A percentile compares a stretch with the other conserved stretches of the same genome.
Conservation (phyloP, 1,284 basidiomycete species). For the Inonotus hispidus region DNA sequence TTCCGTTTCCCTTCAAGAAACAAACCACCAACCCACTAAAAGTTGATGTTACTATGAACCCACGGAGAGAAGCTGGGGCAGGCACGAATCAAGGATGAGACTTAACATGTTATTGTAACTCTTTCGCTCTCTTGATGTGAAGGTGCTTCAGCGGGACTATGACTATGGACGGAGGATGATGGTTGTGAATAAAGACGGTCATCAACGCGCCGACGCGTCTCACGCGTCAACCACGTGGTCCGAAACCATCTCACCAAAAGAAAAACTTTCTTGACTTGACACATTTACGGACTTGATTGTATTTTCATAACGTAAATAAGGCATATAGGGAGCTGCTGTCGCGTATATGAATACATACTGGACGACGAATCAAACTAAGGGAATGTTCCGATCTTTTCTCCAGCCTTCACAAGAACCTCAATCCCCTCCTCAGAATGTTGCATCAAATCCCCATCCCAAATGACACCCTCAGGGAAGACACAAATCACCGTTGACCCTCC, state of each 20-base stretch:
- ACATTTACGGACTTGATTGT: too few relatives aligned
- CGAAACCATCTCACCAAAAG: not conserved
- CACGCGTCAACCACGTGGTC: not conserved
- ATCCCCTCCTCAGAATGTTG: slow-evolving; percentile 34
- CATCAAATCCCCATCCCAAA: slow-evolving; percentile 42
- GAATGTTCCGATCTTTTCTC: slow-evolving; percentile 23
- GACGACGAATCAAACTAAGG: not conserved
- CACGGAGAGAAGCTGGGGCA: not conserved
- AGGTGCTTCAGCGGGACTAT: not conserved
- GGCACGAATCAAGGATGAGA: not conserved
- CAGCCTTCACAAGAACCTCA: slow-evolving; percentile 45
- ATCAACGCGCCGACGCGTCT: not conserved
- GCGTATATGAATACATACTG: not conserved
- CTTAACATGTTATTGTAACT: not conserved
- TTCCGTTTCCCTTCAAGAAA: not conserved
- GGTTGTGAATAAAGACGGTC: not conserved
- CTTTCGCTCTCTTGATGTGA: not conserved
- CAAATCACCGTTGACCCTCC: slow-evolving; percentile 36
- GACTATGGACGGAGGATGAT: not conserved
- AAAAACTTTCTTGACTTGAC: not conserved
- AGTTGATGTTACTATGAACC: not conserved
- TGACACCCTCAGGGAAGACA: slow-evolving; percentile 32
- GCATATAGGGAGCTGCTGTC: too few relatives aligned
- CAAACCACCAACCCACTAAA: not conserved
- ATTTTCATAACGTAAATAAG: too few relatives aligned